Conservation (phyloP, 352 stramenopile species). For the Thalassiosira exigua region DNA sequence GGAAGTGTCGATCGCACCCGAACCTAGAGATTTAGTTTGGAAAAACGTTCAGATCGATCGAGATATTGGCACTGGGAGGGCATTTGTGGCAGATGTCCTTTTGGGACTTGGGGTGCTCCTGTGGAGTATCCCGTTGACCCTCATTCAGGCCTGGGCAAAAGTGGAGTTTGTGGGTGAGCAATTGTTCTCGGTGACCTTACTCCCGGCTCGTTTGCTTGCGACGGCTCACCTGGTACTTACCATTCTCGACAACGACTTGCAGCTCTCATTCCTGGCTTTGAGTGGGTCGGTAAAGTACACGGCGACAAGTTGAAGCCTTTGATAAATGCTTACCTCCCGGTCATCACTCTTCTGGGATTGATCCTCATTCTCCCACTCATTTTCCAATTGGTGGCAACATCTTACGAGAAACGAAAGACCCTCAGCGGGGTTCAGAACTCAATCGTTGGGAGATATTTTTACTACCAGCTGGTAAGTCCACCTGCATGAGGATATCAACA, state of each 20-base stretch:
- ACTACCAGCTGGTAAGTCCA: constrained; percentile 61
- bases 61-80: constrained; percentile 56
- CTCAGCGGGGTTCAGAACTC: constrained; percentile 64
- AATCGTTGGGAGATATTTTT: constrained; percentile 64
- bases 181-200: too few relatives aligned
- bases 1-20: constrained; percentile 74
- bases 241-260: too few relatives aligned
- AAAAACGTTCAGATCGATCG: constrained; percentile 71
- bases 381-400: constrained; percentile 78
- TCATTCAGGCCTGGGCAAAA: constrained; percentile 81
- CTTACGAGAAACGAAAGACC: constrained; percentile 82
- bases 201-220: too few relatives aligned
- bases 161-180: constrained; percentile 64
- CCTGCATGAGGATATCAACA: too few relatives aligned
- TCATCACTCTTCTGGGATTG: constrained; percentile 78
- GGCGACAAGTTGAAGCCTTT: constrained; percentile 65
- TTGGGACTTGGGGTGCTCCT: constrained; percentile 72
- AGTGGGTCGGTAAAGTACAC: constrained; percentile 68
- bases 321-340: constrained; percentile 86
- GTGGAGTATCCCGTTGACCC: constrained; percentile 76
- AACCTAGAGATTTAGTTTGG: constrained; percentile 83
- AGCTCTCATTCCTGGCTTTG: constrained; percentile 57
- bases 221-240: too few relatives aligned
- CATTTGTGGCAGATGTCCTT: constrained; percentile 75
- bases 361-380: constrained; percentile 81